These are phyloP conservation scores for Kwoniella shandongensis DNA, from an alignment of 768 basidiomycete species.

Conservation along the genomic window DNA sequence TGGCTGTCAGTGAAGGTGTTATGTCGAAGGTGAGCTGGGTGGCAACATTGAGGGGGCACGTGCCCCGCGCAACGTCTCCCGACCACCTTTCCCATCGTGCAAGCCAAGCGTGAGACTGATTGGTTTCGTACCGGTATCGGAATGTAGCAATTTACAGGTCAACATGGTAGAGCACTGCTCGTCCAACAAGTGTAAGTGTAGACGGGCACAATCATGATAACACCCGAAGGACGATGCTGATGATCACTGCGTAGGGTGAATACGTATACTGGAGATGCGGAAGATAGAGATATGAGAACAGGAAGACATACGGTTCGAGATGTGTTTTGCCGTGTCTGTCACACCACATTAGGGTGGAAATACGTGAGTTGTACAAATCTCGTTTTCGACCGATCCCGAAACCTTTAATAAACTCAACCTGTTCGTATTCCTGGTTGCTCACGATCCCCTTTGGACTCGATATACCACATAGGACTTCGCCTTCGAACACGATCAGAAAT, in stretches of 20 bases:
- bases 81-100: too few relatives aligned
- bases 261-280: slow-evolving; percentile 81
- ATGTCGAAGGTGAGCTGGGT: slow-evolving; percentile 37
- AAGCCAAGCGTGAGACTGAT: too few relatives aligned
- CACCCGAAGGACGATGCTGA: background rate
- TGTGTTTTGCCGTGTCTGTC: slow-evolving; percentile 89
- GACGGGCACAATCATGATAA: background rate
- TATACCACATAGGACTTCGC: slow-evolving; percentile 74
- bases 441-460: background rate
- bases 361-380: slow-evolving; percentile 71
- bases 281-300: slow-evolving; percentile 93
- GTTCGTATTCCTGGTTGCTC: background rate
- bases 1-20: slow-evolving; percentile 46
- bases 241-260: slow-evolving; percentile 67
- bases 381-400: background rate
- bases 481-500: slow-evolving; percentile 84
- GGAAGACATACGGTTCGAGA: slow-evolving; percentile 95
- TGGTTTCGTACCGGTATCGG: background rate
- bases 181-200: slow-evolving; percentile 84
- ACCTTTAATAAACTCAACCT: background rate
- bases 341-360: slow-evolving; percentile 90
- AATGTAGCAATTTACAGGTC: slow-evolving; percentile 87
- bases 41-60: slow-evolving; percentile 8
- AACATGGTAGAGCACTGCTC: slow-evolving; percentile 91
- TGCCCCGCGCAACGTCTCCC: background rate